Percentiles rank a stretch among this genome's conserved stretches.
These are phyloP conservation scores for Talaromyces sp. DNA, from an alignment of 2,329 filamentous ascomycete species.

Conservation along the genomic window DNA sequence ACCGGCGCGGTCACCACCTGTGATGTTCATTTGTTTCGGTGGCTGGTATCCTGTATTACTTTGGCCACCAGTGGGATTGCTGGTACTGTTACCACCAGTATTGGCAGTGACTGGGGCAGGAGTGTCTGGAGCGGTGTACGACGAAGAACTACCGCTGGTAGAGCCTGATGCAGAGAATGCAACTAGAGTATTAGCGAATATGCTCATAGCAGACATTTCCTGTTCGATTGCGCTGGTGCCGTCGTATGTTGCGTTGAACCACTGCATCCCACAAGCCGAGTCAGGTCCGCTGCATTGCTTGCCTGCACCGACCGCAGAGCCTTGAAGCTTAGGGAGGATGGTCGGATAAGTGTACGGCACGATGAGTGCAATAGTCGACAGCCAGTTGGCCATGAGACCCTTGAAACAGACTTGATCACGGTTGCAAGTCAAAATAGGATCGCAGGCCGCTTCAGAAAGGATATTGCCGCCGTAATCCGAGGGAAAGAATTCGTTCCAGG, in stretches of 20 bases:
- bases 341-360: slow-evolving; percentile 54
- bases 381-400: slow-evolving; percentile 61
- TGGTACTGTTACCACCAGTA: slow-evolving; percentile 58
- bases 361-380: slow-evolving; percentile 55
- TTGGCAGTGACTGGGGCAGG: slow-evolving; percentile 44
- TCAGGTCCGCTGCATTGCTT: slow-evolving; percentile 51
- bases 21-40: slow-evolving; percentile 6
- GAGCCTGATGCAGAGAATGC: slow-evolving; percentile 17
- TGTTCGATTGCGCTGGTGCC: slow-evolving; percentile 37
- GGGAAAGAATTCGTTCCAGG: slow-evolving; percentile 49
- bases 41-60: slow-evolving; percentile 20
- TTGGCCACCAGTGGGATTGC: slow-evolving; percentile 43
- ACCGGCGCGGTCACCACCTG: slow-evolving; percentile 18
- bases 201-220: slow-evolving; percentile 41
- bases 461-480: slow-evolving; percentile 48
- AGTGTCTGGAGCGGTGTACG: slow-evolving; percentile 13
- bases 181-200: slow-evolving; percentile 33
- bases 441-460: slow-evolving; percentile 61
- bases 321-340: slow-evolving; percentile 53
- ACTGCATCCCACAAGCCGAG: slow-evolving; percentile 53
- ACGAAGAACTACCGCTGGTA: slow-evolving; percentile 14
- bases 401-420: slow-evolving; percentile 66
- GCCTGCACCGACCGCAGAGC: slow-evolving; percentile 55
- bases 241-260: slow-evolving; percentile 39
- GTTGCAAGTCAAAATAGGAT: slow-evolving; percentile 54